Base-by-base conservation (phyloP, 108 stramenopile species). In the Bacterosira constricta region DNA sequence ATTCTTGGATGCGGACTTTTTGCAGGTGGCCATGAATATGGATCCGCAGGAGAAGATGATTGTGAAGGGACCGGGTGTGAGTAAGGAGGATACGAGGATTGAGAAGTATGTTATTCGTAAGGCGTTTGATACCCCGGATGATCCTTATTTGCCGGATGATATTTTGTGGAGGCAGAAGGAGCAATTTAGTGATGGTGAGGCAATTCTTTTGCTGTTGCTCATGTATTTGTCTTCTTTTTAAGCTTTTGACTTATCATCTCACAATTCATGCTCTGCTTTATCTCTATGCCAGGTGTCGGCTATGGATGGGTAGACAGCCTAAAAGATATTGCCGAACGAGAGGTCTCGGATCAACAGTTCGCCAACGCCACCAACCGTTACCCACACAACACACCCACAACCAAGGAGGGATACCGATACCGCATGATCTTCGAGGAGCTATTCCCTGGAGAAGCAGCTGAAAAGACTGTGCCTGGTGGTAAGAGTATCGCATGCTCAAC, bases 111-210 rank as follows among this genome's bases (percentile, higher is more conserved):
- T 88, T 66, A 91, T 99, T 73, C 85, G 98, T 25, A 97, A 97
- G 81, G 98, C 98, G 10, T 99, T 99, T 69, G 98, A 99, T 71
- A 97, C 96, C 2, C 97, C 96, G n/a, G 97, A 98, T 50, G 96
- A 99, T 82, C 96, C 97, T 1, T 99, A 99, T 87, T 85, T 99
- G 55, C 98, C 98, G 6, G 68, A 86, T 36, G 91, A 97, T 30
- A 96, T 99, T 75, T 88, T 99, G 70, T 99, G 97, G 97, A 92
- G 98, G 69, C 97, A 98, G 83, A 99, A 99, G 90, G 98, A 98
- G 83, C 97, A 98, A 86, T 98, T 98, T 75, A 95, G 93, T 85
- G 98, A 99, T 67, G 98, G 91, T 89, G 56, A 73, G 86, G 12
- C 55, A 27, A 37, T 37, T 6, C 41, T 35, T 11, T 39, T 30